Conservation (phyloP, 1,139 yeast species). For the Starmera stellimalicola region DNA sequence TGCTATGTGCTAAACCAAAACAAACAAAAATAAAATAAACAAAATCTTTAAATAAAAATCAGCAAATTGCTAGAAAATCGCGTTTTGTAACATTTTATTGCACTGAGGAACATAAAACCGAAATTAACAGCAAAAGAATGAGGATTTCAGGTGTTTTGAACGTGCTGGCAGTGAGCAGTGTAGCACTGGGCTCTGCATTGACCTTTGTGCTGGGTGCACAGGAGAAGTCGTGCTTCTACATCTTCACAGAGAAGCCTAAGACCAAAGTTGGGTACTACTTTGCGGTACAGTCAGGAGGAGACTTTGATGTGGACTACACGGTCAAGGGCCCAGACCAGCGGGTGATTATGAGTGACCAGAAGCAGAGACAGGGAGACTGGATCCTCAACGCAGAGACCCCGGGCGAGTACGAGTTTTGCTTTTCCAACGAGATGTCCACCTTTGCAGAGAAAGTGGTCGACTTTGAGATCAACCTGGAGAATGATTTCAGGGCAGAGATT, state of each 20-base stretch:
- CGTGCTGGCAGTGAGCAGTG: too few relatives aligned
- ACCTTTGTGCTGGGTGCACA: constrained; percentile 76
- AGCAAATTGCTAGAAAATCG: too few relatives aligned
- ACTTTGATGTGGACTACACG: constrained; percentile 71
- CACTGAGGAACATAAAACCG: too few relatives aligned
- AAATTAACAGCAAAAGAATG: too few relatives aligned
- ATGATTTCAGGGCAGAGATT: constrained; percentile 55
- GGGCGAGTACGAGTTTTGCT: constrained; percentile 93
- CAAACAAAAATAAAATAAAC: too few relatives aligned
- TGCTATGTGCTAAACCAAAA: too few relatives aligned
- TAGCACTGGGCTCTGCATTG: constrained; percentile 48
- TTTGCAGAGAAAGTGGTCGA: constrained; percentile 84
- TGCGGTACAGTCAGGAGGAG: constrained; percentile 83
- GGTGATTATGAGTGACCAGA: constrained; percentile 35
- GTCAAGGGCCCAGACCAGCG: constrained; percentile 62
- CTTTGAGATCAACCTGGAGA: constrained; percentile 64
- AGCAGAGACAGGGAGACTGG: constrained; percentile 82
- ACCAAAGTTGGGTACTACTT: constrained; percentile 73
- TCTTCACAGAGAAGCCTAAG: constrained; percentile 55
- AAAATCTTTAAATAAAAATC: too few relatives aligned
- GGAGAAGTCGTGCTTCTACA: constrained; percentile 69
- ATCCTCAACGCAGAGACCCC: constrained; percentile 52
- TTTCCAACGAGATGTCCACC: constrained; percentile 79
- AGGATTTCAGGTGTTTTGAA: too few relatives aligned
- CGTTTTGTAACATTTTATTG: too few relatives aligned